A percentile compares a stretch with the other conserved stretches of the same genome.
Evolutionary conservation across 176 grass and related monocot genomes (phyloP).

Genomic region (Carex pumila): DNA sequence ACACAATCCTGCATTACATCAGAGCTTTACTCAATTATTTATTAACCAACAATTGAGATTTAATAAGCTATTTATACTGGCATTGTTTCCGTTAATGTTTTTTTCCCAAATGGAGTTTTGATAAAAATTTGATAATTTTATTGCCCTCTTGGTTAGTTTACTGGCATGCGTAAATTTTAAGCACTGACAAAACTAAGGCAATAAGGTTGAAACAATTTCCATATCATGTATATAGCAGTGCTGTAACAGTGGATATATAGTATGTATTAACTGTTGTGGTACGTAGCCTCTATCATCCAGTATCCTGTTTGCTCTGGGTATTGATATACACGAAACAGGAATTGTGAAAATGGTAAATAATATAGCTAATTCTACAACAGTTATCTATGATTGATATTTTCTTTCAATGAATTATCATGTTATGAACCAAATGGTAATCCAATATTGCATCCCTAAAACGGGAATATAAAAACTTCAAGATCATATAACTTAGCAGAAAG

Average conservation of each 20-base stretch:
- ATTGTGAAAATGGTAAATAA: neutral
- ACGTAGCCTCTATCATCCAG: neutral
- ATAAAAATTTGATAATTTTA: neutral
- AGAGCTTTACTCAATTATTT: neutral
- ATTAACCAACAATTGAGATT: neutral
- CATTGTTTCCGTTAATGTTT: neutral
- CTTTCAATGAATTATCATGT: neutral
- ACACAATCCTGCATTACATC: slow-evolving; percentile 73
- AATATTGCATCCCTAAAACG: neutral
- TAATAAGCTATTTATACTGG: neutral
- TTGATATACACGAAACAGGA: neutral
- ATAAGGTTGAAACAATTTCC: neutral
- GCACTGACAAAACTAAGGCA: neutral
- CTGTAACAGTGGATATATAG: neutral
- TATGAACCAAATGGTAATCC: neutral
- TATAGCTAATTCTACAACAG: neutral
- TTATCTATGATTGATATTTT: neutral
- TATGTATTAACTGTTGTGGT: neutral
- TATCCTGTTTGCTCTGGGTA: neutral
- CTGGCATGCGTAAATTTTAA: neutral
- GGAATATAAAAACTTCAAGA: neutral
- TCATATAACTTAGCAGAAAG: neutral
- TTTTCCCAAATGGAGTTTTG: neutral
- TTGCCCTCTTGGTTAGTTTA: neutral
- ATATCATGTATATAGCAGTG: neutral